Evolutionary conservation across 139 green algal species (phyloP).

Genomic region (Chlorella sp.): DNA sequence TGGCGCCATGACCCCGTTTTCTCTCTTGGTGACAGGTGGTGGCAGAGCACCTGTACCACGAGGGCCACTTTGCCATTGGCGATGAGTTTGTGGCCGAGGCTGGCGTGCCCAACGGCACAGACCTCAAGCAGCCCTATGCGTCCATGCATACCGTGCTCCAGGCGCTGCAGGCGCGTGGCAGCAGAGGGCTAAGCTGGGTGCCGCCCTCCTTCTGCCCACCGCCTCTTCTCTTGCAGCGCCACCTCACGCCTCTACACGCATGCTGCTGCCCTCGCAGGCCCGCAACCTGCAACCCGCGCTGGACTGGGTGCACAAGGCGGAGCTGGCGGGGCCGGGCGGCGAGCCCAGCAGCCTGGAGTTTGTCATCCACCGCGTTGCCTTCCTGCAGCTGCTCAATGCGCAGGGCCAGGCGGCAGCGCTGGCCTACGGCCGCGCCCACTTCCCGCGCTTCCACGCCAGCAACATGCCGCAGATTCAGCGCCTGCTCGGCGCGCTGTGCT

Average conservation of each 20-base stretch:
- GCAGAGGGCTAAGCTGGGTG: too few relatives aligned
- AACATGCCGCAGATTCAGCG: conserved; percentile 77
- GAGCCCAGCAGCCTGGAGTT: conserved; percentile 77
- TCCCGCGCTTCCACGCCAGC: conserved; percentile 44
- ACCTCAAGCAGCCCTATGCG: conserved; percentile 65
- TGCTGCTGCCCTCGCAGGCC: too few relatives aligned
- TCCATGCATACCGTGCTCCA: conserved; percentile 83
- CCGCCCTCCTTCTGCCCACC: neutral
- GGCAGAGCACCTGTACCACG: conserved; percentile 86
- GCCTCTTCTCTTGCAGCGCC: conserved; percentile 53
- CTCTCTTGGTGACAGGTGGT: conserved; percentile 61
- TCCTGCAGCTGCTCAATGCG: conserved; percentile 69
- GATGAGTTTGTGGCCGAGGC: conserved; percentile 83
- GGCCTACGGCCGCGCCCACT: conserved; percentile 75
- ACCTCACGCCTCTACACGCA: too few relatives aligned
- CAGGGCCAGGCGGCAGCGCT: conserved; percentile 63
- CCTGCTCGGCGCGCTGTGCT: conserved; percentile 92
- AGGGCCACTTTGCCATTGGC: conserved; percentile 83
- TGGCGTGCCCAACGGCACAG: conserved; percentile 45
- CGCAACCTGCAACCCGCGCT: conserved; percentile 79
- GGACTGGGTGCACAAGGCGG: conserved; percentile 75
- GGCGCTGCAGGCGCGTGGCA: conserved; percentile 52
- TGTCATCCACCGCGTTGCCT: conserved; percentile 80
- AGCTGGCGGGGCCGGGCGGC: conserved; percentile 37
- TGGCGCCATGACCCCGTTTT: neutral